Conservation (phyloP, 352 stramenopile genomes). For the Phytopythium helicoides region DNA sequence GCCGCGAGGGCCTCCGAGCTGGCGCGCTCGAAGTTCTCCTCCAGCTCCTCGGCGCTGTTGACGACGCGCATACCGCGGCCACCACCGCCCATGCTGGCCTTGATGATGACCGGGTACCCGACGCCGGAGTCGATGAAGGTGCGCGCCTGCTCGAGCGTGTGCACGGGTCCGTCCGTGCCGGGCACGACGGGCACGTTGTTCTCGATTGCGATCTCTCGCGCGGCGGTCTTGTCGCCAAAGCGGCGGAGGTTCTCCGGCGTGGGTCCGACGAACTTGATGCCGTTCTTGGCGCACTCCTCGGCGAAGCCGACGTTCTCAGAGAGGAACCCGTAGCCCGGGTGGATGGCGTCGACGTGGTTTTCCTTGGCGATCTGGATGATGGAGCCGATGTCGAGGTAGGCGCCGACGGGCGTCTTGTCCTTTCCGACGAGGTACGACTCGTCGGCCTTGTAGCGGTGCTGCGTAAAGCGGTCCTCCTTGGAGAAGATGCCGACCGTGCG, state of each 20-base stretch:
- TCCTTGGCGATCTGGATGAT: slow-evolving; percentile 93
- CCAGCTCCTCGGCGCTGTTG: slow-evolving; percentile 74
- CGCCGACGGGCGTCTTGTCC: slow-evolving; percentile 90
- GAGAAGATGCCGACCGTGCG: slow-evolving; percentile 90
- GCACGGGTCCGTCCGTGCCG: slow-evolving; percentile 89
- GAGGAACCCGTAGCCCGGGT: slow-evolving; percentile 98
- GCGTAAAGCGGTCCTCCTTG: slow-evolving; percentile 94
- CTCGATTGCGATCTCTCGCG: slow-evolving; percentile 88
- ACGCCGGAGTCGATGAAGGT: slow-evolving; percentile 90
- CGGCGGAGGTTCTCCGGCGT: slow-evolving; percentile 90
- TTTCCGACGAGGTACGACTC: slow-evolving; percentile 93
- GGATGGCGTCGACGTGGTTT: slow-evolving; percentile 93
- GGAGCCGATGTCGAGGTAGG: slow-evolving; percentile 94
- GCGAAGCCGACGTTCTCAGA: slow-evolving; percentile 96
- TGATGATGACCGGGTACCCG: slow-evolving; percentile 97
- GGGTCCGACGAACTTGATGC: slow-evolving; percentile 95
- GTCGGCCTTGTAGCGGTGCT: slow-evolving; percentile 97
- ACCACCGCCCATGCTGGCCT: slow-evolving; percentile 96
- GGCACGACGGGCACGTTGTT: slow-evolving; percentile 88
- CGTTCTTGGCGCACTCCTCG: slow-evolving; percentile 86
- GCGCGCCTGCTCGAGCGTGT: slow-evolving; percentile 84
- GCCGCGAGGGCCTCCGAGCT: slow-evolving; percentile 84
- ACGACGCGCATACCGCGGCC: slow-evolving; percentile 97
- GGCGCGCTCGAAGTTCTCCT: slow-evolving; percentile 85
- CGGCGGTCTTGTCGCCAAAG: slow-evolving; percentile 90